Base-by-base conservation (phyloP, 768 basidiomycete genomes). In the Leucosporidium creatinivorum region DNA sequence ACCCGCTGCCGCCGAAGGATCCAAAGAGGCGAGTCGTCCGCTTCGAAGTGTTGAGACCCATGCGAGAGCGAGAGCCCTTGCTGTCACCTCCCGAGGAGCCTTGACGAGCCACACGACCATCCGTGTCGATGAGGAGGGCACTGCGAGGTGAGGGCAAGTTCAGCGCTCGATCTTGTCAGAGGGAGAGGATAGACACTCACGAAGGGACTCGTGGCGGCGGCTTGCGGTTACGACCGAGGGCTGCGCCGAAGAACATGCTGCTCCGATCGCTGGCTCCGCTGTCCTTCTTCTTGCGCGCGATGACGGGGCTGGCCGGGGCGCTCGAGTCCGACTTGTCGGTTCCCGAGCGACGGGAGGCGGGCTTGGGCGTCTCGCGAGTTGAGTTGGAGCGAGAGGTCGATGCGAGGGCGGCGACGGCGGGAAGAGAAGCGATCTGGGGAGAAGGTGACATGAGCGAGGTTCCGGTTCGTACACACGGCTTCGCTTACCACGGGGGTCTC, bases 231-330 rank as follows among this genome's bases (percentile, higher is more conserved):
- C 62, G 62, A 26, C 62, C 62, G 52, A 68, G 17, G 1, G 61
- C 52, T 2, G 81, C 83, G 19, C 89, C 89, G 75, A 96, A 94
- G 74, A 94, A 85, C 74, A 91, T 92, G 62, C 50, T 63, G 39
- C 68, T 44, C 3, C 39, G 39, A 44, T 44, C 39, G 39, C 39
- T 44, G 39, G 89, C 60, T 55, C 77, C 76, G 57, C 30, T 36
- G 44, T 72, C 71, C 56, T 73, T 72, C 67, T 76, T 76, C 61
- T 44, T 44, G 39, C 39, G 39, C 39, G 39, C 15, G 39, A 44
- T 7, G 39, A 44, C 13, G 39, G 39, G 39, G 13, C 39, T 44
- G 39, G 64, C 36, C 5, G 21, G 6, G 3, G 52, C 19, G 52
- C 39, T 51, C 28, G 30, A 52, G 13, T 49, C 47, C n/a, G 69